These are phyloP conservation scores for Alternaria viburni DNA, from an alignment of 2,329 filamentous ascomycete genomes.

Conservation along the genomic window DNA sequence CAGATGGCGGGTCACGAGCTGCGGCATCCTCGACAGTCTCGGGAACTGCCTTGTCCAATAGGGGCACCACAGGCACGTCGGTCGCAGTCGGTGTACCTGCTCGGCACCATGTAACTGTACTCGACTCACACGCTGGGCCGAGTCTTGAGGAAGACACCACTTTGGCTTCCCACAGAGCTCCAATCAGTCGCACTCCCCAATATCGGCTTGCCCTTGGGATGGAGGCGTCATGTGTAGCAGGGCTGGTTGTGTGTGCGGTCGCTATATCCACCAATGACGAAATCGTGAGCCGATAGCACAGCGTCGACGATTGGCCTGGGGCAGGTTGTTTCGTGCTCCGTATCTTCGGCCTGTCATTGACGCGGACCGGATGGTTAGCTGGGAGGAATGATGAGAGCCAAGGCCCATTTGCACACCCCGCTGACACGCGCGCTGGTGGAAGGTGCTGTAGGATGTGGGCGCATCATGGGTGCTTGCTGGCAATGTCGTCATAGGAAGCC, in stretches of 20 bases:
- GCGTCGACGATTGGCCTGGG: neutral
- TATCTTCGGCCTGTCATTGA: slow-evolving; percentile 21
- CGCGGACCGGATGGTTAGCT: slow-evolving; percentile 18
- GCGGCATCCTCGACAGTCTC: slow-evolving; percentile 26
- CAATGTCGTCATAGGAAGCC: slow-evolving; percentile 17
- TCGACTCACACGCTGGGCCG: slow-evolving; percentile 3
- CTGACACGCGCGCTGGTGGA: slow-evolving; percentile 22
- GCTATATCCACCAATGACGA: slow-evolving; percentile 26
- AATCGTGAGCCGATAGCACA: neutral
- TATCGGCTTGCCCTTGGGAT: neutral
- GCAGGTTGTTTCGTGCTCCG: neutral
- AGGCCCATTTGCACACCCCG: slow-evolving; percentile 23
- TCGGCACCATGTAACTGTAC: slow-evolving; percentile 23
- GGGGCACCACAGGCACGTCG: neutral
- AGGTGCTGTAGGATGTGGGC: slow-evolving; percentile 14
- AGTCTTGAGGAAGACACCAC: neutral
- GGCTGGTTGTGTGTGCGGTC: slow-evolving; percentile 17
- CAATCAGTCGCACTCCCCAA: neutral
- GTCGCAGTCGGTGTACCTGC: slow-evolving; percentile 36
- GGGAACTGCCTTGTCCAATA: slow-evolving; percentile 28
- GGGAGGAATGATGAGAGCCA: slow-evolving; percentile 35
- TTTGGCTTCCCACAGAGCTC: neutral
- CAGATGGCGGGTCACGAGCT: slow-evolving; percentile 33
- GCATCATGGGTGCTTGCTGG: slow-evolving; percentile 19
- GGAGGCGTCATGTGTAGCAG: slow-evolving; percentile 12